phyloP scores from a whole-genome alignment of 192 early-diverging fungal species.

The Rhizophagus clarus region DNA sequence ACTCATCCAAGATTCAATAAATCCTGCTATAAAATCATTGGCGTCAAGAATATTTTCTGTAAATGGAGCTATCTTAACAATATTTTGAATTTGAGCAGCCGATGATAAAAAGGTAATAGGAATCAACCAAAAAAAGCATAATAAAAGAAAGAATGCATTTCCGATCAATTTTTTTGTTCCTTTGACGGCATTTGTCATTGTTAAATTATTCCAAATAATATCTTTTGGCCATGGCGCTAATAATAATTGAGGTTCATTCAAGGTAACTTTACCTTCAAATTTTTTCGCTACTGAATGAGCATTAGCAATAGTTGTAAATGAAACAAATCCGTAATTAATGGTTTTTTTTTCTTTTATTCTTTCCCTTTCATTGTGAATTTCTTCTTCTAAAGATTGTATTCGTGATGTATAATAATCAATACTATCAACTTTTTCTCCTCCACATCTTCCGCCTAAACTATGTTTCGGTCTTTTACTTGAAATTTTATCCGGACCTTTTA shows the following conservation, averaged over 20 bases:
- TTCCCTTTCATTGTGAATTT: slow-evolving; percentile 54
- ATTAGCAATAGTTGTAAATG: slow-evolving; percentile 56
- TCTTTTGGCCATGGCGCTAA: slow-evolving; percentile 75
- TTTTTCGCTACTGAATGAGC: slow-evolving; percentile 52
- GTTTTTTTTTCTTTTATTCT: slow-evolving; percentile 52
- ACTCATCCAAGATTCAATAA: slow-evolving; percentile 67
- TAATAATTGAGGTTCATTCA: slow-evolving; percentile 41
- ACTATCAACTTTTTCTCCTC: slow-evolving; percentile 59
- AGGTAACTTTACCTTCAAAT: slow-evolving; percentile 32
- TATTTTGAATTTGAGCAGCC: slow-evolving; percentile 57
- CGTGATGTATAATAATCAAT: slow-evolving; percentile 71
- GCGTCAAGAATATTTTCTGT: slow-evolving; percentile 48
- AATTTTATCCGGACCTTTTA: slow-evolving; percentile 41
- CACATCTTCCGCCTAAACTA: slow-evolving; percentile 35
- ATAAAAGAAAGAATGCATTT: slow-evolving; percentile 51
- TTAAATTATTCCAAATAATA: slow-evolving; percentile 74
- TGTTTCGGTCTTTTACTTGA: slow-evolving; percentile 47
- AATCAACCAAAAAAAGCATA: slow-evolving; percentile 69
- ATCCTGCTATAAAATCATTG: slow-evolving; percentile 54
- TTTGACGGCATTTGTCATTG: slow-evolving; percentile 20
- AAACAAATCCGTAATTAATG: slow-evolving; percentile 73
- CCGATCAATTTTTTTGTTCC: slow-evolving; percentile 45
- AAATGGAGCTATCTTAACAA: slow-evolving; percentile 56
- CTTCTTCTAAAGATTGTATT: slow-evolving; percentile 55
- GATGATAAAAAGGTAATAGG: slow-evolving; percentile 66